These are phyloP conservation scores for Sordaria brevicollis DNA, from an alignment of 495 filamentous ascomycete genomes.

Conservation along the genomic window DNA sequence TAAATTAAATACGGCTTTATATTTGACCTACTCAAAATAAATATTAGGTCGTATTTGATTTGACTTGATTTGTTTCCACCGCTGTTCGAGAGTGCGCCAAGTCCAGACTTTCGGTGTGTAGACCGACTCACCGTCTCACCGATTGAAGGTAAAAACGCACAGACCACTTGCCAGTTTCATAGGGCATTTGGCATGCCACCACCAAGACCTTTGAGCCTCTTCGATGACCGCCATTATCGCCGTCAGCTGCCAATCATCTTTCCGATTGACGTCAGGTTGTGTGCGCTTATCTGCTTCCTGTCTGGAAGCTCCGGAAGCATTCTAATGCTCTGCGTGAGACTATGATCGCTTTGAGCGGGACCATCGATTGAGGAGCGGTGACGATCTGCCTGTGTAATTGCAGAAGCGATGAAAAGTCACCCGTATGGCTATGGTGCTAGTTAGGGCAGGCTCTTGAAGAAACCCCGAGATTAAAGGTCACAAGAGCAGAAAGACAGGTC, in stretches of 20 bases:
- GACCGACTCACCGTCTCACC: not conserved
- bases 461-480: not conserved
- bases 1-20: too few relatives aligned
- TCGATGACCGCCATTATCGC: not conserved
- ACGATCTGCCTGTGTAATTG: not conserved
- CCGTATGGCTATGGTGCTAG: too few relatives aligned
- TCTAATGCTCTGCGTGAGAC: not conserved
- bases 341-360: not conserved
- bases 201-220: not conserved
- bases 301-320: not conserved
- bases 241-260: not conserved
- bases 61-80: too few relatives aligned
- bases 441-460: not conserved
- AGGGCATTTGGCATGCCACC: not conserved
- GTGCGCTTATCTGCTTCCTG: not conserved
- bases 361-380: not conserved
- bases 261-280: not conserved
- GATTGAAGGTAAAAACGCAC: not conserved
- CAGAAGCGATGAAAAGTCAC: too few relatives aligned
- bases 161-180: not conserved
- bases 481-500: not conserved
- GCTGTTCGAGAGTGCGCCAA: not conserved
- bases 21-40: too few relatives aligned
- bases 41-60: too few relatives aligned
- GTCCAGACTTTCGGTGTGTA: not conserved